Base-by-base conservation (phyloP, 352 stramenopile species). In the Phytophthora megakarya region DNA sequence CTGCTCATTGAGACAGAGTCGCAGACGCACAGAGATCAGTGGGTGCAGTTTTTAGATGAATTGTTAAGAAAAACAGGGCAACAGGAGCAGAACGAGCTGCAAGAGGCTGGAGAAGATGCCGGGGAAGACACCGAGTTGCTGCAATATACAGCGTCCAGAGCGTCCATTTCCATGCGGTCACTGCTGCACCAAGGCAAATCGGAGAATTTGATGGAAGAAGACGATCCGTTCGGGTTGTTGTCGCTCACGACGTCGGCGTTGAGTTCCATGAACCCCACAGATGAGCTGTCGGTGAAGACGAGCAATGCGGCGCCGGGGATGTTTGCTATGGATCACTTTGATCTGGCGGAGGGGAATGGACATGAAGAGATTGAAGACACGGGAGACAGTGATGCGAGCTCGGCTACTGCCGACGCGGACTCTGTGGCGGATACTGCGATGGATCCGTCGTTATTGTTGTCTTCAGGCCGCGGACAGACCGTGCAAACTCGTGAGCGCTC, bases 251-350 rank as follows among this genome's bases (percentile, higher is more conserved):
- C 72, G 11, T 85, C 78, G 13, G 76, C 76, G 1, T 59, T 87
- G 23, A 80, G 70, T 40, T 72, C 59, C 10, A 18, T 76, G 11
- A n/a, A 5, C 6, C 57, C 61, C 50, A 3, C 7, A 1, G 22
- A 52, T 42, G 50, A 53, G 8, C 18, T 38, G 18, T 42, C 61
- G 18, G 45, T 42, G 10, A 9, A n/a, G 1, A 50, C 43, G 10
- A 66, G 7, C 13, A 67, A 50, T 43, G 53, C 62, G 39, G 57
- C 59, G 5, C 76, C 76, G 7, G 78, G 78, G 0, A 50, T 87
- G 56, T 87, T 81, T 40, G 47, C 72, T 1, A 83, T 87, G 51
- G 66, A 81, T 26, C 78, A 80, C 28, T 80, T 86, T 49, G 78
- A 82, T 30, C 55, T 84, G 12, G 22, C 21, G 6, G 67, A 77